phyloP scores from a whole-genome alignment of 371 early-diverging fungal genomes.

The Lichtheimia hyalospora region DNA sequence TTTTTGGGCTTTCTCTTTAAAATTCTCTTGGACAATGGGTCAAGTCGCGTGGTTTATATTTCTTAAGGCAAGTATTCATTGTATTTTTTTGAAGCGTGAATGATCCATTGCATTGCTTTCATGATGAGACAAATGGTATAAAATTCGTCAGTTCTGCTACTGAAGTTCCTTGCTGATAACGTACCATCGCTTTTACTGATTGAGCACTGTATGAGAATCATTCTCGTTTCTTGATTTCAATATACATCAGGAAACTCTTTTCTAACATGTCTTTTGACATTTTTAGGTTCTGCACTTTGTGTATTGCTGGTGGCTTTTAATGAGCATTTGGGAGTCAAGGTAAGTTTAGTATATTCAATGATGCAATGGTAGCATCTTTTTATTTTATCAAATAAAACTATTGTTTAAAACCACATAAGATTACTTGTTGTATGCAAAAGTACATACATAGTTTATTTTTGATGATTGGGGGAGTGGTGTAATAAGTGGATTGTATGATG shows the following conservation, averaged over 20 bases:
- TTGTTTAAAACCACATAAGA: too few species aligned
- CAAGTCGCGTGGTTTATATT: not conserved
- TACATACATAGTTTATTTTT: not conserved
- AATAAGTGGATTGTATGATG: not conserved
- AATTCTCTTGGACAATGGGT: not conserved
- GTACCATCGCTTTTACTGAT: conserved; percentile 1
- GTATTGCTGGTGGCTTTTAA: too few species aligned
- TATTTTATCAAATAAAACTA: too few species aligned
- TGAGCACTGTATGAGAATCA: not conserved
- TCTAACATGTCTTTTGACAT: too few species aligned
- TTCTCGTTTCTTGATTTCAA: too few species aligned
- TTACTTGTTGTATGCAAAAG: too few species aligned
- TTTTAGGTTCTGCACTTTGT: too few species aligned
- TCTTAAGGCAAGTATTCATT: conserved; percentile 8
- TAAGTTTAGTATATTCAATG: too few species aligned
- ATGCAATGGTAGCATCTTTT: too few species aligned
- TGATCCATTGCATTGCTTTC: too few species aligned
- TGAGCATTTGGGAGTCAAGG: too few species aligned
- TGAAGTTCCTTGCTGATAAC: conserved; percentile 36
- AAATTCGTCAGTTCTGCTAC: conserved; percentile 51
- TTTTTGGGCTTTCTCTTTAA: not conserved
- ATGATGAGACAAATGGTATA: conserved; percentile 17
- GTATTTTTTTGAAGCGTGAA: not conserved
- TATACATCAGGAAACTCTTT: too few species aligned
- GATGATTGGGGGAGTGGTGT: not conserved